Evolutionary conservation across 2,329 filamentous ascomycete species (phyloP).

Genomic region (Emmonsiellopsis sp.): DNA sequence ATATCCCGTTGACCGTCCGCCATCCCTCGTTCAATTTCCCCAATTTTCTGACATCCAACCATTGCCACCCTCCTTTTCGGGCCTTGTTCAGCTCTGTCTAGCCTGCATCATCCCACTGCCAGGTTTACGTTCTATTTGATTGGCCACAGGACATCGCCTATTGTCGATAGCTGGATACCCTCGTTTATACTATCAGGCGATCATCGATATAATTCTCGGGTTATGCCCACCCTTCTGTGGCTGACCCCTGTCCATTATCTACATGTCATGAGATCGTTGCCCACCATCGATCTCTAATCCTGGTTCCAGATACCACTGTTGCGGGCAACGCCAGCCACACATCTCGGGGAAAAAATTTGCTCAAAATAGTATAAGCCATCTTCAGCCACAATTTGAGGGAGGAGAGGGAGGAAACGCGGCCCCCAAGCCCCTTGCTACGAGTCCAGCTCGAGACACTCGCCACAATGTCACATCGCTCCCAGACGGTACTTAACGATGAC

Average conservation of each 20-base stretch:
- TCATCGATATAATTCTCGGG: not conserved
- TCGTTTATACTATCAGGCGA: not conserved
- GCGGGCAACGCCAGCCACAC: not conserved
- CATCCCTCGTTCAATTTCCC: not conserved
- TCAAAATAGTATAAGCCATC: not conserved
- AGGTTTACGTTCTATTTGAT: not conserved
- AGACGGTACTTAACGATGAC: not conserved
- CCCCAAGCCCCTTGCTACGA: not conserved
- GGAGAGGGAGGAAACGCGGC: not conserved
- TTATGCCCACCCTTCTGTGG: not conserved
- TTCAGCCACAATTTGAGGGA: not conserved
- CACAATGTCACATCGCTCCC: conserved; percentile 5
- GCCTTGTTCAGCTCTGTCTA: not conserved
- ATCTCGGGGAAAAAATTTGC: not conserved
- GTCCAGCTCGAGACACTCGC: not conserved
- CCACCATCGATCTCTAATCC: not conserved
- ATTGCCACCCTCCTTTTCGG: not conserved
- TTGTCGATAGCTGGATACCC: not conserved
- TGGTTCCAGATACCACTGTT: not conserved
- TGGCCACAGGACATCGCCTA: not conserved
- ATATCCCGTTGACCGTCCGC: conserved; percentile 5
- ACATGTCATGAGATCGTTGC: conserved; percentile 1
- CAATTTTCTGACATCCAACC: not conserved
- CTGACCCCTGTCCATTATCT: not conserved
- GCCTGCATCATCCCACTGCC: not conserved